Evolutionary conservation across 148 eudicot species (phyloP), one percentile per base, ranked within the genome.

Genomic region (Rhododendron mucronatum): DNA sequence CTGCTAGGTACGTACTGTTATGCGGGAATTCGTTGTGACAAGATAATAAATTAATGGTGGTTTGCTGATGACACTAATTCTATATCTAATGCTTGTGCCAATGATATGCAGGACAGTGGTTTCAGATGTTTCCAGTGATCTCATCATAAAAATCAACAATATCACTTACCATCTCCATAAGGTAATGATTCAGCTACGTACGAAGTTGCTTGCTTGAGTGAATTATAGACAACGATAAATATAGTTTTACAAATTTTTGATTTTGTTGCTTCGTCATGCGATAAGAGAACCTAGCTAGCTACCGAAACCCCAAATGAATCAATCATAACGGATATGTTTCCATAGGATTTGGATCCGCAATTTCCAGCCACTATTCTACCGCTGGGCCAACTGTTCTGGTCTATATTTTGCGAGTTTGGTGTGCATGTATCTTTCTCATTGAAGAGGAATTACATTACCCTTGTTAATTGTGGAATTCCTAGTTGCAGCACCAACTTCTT

Each of bases 141-240:
- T 93, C 77, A 88, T 91, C 80, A 83, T 93, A 73, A 85, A 82
- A 47, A 87, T 92, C 65, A 88, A 90, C 85, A 85, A 84, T 80
- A 84, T 85, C 35, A 92, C 77, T 39, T 93, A 90, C 82, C 91
- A 86, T 90, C 93, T 93, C 81, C 95, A 93, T 71, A 91, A 90
- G 95, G 95, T 92, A 65, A 91, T 79, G 57, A 26, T 51, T 86
- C n/a, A 65, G 71, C n/a, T 65, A 63, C 1, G 71, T 63, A 65
- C 3, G 71, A 65, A 23, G 28, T 65, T n/a, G 63, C 63, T 16
- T 57, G 23, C 63, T 57, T 57, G 18, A 18, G 63, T 57, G 21
- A 16, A 16, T 57, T 57, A 57, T 57, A 18, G 63, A 57, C 63
- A 16, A 57, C 3, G 13, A 65, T n/a, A 65, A 11, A 11, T 2